Percentiles rank a stretch among this genome's conserved stretches.
Evolutionary conservation across 2,329 filamentous ascomycete genomes (phyloP).

Genomic region (Apiospora koreana): DNA sequence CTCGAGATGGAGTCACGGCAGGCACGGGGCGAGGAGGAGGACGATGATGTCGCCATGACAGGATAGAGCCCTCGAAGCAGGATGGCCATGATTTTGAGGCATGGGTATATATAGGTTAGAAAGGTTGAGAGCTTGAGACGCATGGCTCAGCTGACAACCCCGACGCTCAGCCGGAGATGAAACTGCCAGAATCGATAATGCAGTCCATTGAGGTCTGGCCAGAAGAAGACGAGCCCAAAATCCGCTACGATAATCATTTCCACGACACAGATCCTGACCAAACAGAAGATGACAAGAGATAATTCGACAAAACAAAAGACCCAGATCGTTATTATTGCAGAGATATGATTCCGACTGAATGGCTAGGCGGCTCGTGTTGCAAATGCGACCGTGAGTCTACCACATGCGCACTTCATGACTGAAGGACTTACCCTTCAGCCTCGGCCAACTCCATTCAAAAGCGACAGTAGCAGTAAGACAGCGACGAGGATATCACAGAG

Average conservation of each 20-base stretch:
- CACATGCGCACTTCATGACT: not conserved
- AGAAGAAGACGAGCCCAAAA: not conserved
- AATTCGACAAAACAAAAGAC: no score
- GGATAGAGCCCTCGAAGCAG: conserved; percentile 38
- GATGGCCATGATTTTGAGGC: not conserved
- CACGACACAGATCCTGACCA: no score
- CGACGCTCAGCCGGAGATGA: not conserved
- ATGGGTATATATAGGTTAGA: no score
- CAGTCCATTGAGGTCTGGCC: no score
- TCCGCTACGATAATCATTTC: no score
- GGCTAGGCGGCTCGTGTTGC: no score
- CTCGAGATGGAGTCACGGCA: conserved; percentile 57
- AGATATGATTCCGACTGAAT: no score
- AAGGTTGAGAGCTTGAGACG: no score
- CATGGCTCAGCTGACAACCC: not conserved
- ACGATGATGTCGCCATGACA: conserved; percentile 59
- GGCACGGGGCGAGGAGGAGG: conserved; percentile 41
- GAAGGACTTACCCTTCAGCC: not conserved
- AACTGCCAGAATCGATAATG: not conserved
- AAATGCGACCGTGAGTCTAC: no score
- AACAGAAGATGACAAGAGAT: not conserved
- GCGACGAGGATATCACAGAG: not conserved
- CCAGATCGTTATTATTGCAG: no score
- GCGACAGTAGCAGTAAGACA: not conserved
- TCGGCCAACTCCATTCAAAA: not conserved